Conservation (phyloP, 2,329 filamentous ascomycete species). For the Keithomyces neogunnii region DNA sequence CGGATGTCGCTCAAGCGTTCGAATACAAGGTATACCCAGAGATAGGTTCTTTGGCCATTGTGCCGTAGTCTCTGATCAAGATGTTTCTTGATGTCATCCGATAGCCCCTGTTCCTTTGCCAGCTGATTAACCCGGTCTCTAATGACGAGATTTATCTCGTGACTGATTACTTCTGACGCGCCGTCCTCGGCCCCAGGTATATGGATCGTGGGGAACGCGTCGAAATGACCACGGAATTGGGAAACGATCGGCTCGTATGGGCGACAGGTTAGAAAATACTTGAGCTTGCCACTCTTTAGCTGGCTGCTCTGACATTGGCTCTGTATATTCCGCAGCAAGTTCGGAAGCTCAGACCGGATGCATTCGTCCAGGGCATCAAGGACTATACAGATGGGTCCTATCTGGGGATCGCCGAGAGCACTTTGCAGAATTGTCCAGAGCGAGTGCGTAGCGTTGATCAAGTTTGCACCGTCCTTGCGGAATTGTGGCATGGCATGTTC, state of each 20-base stretch:
- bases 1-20: conserved; percentile 15
- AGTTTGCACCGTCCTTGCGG: not conserved
- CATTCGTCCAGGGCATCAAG: conserved; percentile 22
- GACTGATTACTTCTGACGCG: conserved; percentile 22
- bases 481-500: not conserved
- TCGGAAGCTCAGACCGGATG: conserved; percentile 10
- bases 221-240: conserved; percentile 12
- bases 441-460: not conserved
- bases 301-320: conserved; percentile 1
- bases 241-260: conserved; percentile 22
- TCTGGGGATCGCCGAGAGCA: not conserved
- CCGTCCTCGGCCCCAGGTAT: conserved; percentile 26
- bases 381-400: not conserved
- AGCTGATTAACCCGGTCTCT: conserved; percentile 15
- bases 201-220: conserved; percentile 19
- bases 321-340: conserved; percentile 11
- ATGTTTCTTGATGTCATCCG: conserved; percentile 8
- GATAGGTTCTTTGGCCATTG: conserved; percentile 21
- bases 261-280: conserved; percentile 26
- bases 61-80: conserved; percentile 12
- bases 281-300: conserved; percentile 13
- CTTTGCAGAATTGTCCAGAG: not conserved
- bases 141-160: conserved; percentile 28
- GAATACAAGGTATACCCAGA: conserved; percentile 28
- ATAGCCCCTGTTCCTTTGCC: conserved; percentile 10